phyloP scores from a whole-genome alignment of 352 stramenopile genomes.

The Poterioochromonas sp. region DNA sequence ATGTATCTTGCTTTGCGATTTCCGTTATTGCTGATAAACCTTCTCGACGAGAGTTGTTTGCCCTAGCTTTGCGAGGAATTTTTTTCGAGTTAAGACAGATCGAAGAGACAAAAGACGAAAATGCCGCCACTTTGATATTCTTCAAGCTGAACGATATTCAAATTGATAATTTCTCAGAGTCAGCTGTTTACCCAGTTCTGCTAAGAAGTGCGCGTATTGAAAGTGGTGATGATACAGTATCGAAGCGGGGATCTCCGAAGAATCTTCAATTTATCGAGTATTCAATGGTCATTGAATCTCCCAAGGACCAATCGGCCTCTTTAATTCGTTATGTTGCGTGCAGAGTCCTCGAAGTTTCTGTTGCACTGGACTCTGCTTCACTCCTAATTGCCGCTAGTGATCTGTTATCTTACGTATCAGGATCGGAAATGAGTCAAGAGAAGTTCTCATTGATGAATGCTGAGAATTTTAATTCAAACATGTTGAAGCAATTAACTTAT shows the following conservation, averaged over 20 bases:
- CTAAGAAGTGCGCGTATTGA: conserved; percentile 1
- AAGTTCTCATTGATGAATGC: not conserved
- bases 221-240: not conserved
- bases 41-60: conserved; percentile 23
- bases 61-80: not conserved
- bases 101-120: not conserved
- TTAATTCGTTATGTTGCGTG: conserved; percentile 14
- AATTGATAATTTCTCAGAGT: conserved; percentile 33
- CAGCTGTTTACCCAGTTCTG: conserved; percentile 28
- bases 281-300: not conserved
- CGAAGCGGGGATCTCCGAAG: not conserved
- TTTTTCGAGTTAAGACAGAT: not conserved
- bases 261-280: not conserved
- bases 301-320: not conserved
- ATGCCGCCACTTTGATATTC: not conserved
- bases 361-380: not conserved
- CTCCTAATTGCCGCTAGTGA: not conserved
- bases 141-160: conserved; percentile 17
- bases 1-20: not conserved
- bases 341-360: not conserved
- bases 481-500: not conserved
- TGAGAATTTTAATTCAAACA: not conserved
- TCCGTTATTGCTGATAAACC: conserved; percentile 33
- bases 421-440: not conserved
- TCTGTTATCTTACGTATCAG: not conserved